These are phyloP conservation scores for Solanum piurae DNA, from an alignment of 257 asterid genomes.

Conservation along the genomic window DNA sequence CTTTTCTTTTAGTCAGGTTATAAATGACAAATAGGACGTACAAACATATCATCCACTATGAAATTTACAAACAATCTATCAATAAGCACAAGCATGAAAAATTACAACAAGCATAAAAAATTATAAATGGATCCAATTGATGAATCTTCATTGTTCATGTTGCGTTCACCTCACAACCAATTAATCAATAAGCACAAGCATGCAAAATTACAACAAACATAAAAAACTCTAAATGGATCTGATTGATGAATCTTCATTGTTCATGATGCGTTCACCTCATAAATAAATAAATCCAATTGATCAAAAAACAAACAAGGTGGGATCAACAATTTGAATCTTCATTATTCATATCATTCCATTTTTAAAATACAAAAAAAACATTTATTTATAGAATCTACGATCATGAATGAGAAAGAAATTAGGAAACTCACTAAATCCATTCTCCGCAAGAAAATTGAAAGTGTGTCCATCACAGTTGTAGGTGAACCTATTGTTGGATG, in stretches of 20 bases:
- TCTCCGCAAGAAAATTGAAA: conserved; percentile 82
- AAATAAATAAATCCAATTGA: neutral
- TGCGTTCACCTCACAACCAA: neutral
- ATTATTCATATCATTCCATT: neutral
- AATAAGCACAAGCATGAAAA: neutral
- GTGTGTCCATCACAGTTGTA: conserved; percentile 95
- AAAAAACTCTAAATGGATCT: neutral
- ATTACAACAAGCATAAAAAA: neutral
- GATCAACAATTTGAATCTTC: neutral
- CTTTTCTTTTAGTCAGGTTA: no score
- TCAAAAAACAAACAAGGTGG: neutral
- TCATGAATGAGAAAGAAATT: neutral
- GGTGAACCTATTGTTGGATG: conserved; percentile 84
- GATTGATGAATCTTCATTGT: neutral
- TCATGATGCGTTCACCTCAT: neutral
- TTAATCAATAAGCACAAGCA: neutral
- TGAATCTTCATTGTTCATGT: neutral
- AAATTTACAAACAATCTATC: neutral
- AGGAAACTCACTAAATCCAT: conserved; percentile 70
- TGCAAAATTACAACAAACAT: neutral
- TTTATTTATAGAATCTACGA: neutral
- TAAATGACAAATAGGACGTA: neutral
- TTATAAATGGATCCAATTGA: neutral
- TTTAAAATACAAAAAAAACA: no score
- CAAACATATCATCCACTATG: neutral